Base-by-base conservation (phyloP, 441 rosid genomes). In the Biscutella laevigata region DNA sequence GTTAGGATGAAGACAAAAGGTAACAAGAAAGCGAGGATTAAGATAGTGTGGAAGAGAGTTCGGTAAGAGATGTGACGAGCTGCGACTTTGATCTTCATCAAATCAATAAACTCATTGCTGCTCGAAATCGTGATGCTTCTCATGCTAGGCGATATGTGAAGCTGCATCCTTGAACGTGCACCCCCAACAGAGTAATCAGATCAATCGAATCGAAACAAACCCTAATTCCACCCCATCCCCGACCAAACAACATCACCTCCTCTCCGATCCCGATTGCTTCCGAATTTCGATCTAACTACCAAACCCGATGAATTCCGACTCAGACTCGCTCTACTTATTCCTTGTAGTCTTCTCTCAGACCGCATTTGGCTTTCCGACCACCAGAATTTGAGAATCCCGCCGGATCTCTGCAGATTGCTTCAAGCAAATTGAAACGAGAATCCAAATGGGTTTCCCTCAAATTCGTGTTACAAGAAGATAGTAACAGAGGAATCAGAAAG, bases 141-240 rank as follows among this genome's bases (percentile, higher is more conserved):
- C 97, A 94, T 94, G 78, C 99, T 90, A 78, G 95, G 97, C 76
- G 99, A 94, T 83, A 94, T 74, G 87, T 87, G 99, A 83, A 94
- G 99, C 97, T 85, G 99, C 99, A 94, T 94, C 84, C 78, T 87
- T 70, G 69, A 48, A 69, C 66, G 73, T 64, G 83, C 86, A 76
- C 74, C 88, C 78, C 71, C 92, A 68, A 77, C 24, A 41, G 67
- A 49, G 37, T 58, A 30, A 35, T 59, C 1, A 50, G 39, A 71
- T 61, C 45, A 29, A 29, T 30, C 53, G 48, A 53, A 21, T 49
- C 51, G 3, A 26, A 9, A 45, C 13, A 52, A 67, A 38, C 53
- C 74, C 66, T 63, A 68, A 49, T 48, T 57, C 55, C 43, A 38
- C 57, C 45, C 62, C 69, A 68, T 62, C 66, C 54, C 66, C 44